Evolutionary conservation across 768 basidiomycete species (phyloP).

Genomic region (Naganishia vaughanmartiniae): DNA sequence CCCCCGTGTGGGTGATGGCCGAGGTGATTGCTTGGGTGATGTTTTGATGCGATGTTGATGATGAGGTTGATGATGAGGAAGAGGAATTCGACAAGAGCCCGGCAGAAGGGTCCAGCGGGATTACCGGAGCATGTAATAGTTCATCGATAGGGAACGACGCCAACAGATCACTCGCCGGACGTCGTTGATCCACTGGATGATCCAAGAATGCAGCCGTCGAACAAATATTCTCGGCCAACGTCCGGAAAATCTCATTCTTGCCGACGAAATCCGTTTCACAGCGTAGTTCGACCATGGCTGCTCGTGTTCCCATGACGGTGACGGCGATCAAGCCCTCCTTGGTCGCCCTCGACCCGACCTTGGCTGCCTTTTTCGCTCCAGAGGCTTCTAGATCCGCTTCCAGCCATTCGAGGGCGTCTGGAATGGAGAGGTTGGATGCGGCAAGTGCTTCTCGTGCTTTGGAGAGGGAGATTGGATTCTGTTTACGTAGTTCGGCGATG

Average conservation of each 20-base stretch:
- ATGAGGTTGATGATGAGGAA: slow-evolving; percentile 37
- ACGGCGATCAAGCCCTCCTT: slow-evolving; percentile 76
- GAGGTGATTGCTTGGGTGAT: slow-evolving; percentile 66
- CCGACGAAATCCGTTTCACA: slow-evolving; percentile 98
- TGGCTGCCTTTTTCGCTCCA: slow-evolving; percentile 77
- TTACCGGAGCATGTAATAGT: slow-evolving; percentile 66
- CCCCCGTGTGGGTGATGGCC: slow-evolving; percentile 44
- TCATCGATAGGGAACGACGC: slow-evolving; percentile 59
- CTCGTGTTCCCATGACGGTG: slow-evolving; percentile 68
- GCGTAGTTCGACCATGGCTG: slow-evolving; percentile 84
- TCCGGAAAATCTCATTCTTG: slow-evolving; percentile 74
- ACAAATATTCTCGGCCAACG: slow-evolving; percentile 73
- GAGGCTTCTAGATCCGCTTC: slow-evolving; percentile 62
- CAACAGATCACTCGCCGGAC: slow-evolving; percentile 53
- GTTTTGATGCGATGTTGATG: slow-evolving; percentile 59
- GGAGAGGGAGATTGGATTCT: slow-evolving; percentile 68
- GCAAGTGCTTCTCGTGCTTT: slow-evolving; percentile 85
- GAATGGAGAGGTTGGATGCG: slow-evolving; percentile 69
- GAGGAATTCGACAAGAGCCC: background rate
- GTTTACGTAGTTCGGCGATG: slow-evolving; percentile 78
- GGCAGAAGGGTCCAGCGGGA: slow-evolving; percentile 53
- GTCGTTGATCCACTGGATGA: slow-evolving; percentile 49
- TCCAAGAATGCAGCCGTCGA: slow-evolving; percentile 76
- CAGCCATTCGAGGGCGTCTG: slow-evolving; percentile 75
- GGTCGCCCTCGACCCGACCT: slow-evolving; percentile 71